These are phyloP conservation scores for Leishmania guyanensis DNA, from an alignment of 208 protist species.

Conservation along the genomic window DNA sequence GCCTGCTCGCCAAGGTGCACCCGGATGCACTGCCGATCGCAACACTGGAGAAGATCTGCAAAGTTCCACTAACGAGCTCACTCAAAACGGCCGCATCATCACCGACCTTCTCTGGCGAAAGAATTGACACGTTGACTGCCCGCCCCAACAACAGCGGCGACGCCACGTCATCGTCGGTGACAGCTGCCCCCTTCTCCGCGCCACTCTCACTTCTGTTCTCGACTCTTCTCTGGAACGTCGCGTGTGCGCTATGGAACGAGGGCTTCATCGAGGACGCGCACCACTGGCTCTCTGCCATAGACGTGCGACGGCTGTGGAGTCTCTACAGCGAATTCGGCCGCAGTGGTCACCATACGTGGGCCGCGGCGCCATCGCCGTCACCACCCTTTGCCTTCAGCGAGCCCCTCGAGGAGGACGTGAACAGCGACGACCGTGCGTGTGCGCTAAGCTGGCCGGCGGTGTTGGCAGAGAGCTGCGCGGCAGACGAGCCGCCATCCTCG, in stretches of 20 bases:
- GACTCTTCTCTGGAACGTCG: slow-evolving; percentile 7
- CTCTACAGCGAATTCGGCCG: slow-evolving; percentile 14
- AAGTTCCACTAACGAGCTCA: slow-evolving; percentile 11
- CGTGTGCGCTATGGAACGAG: slow-evolving; percentile 58
- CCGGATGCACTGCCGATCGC: slow-evolving; percentile 48
- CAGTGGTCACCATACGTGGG: not conserved
- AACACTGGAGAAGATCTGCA: slow-evolving; percentile 36
- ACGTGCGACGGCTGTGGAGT: slow-evolving; percentile 40
- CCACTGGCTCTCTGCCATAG: slow-evolving; percentile 51
- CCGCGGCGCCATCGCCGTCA: not conserved
- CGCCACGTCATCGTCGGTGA: not conserved
- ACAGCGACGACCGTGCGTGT: slow-evolving; percentile 17
- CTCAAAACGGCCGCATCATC: not conserved
- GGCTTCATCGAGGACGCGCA: slow-evolving; percentile 60
- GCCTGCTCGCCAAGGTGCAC: slow-evolving; percentile 49
- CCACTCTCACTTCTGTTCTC: too few relatives aligned
- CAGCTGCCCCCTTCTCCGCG: not conserved
- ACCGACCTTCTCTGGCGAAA: not conserved
- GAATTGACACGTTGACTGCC: not conserved
- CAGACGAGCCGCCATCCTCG: slow-evolving; percentile 4
- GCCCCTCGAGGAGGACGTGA: slow-evolving; percentile 22
- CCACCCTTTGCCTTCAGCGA: not conserved
- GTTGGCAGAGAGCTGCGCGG: slow-evolving; percentile 20
- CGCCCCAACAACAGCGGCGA: not conserved
- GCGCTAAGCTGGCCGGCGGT: slow-evolving; percentile 28